Conservation (phyloP, 2,329 filamentous ascomycete species). For the Colletotrichum eremochloae region DNA sequence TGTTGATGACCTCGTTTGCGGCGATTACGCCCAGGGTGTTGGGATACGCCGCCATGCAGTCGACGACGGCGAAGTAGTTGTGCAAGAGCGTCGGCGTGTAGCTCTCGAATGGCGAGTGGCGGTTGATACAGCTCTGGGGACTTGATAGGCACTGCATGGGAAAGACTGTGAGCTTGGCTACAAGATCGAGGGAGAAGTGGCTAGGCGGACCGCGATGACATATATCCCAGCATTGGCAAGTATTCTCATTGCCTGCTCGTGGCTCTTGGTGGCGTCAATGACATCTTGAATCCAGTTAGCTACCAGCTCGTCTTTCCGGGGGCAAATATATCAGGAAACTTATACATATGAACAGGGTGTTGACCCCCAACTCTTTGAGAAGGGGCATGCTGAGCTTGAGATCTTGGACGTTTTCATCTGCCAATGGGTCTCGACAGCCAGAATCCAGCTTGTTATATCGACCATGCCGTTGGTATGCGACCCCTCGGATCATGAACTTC, state of each 20-base stretch:
- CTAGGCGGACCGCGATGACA: background rate
- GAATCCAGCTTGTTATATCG: background rate
- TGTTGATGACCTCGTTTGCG: background rate
- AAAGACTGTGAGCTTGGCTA: background rate
- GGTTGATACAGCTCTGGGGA: background rate
- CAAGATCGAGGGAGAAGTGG: background rate
- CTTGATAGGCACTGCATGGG: background rate
- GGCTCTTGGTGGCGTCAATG: background rate
- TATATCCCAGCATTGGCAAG: background rate
- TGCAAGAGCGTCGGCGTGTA: constrained; percentile 30
- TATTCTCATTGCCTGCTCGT: background rate
- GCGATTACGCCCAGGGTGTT: constrained; percentile 48
- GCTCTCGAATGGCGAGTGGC: background rate
- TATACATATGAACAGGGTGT: background rate
- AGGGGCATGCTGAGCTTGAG: background rate
- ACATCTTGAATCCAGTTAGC: background rate
- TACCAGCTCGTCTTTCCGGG: background rate
- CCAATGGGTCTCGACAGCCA: background rate
- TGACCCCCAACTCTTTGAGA: background rate
- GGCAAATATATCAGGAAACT: background rate
- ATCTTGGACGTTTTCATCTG: background rate
- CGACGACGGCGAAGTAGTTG: constrained; percentile 45
- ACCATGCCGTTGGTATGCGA: background rate
- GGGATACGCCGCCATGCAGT: constrained; percentile 46
- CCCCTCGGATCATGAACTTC: background rate